Evolutionary conservation across 441 rosid species (phyloP), one percentile per base, ranked within the genome.

Genomic region (Erodium chrysanthum): DNA sequence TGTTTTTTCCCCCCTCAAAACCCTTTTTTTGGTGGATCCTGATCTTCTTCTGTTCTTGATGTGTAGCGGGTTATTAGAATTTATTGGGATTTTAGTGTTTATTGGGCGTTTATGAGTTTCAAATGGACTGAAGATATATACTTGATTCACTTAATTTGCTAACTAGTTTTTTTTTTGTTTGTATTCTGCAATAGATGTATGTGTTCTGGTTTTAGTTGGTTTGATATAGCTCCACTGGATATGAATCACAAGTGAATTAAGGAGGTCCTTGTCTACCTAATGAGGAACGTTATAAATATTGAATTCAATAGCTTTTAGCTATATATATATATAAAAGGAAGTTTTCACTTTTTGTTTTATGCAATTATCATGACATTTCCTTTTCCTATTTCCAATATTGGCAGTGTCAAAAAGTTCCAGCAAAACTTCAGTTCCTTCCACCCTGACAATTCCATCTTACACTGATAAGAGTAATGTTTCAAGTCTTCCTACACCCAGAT

Each of bases 391-490:
- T 37, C 58, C 63, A 74, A 75, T 65, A 65, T 75, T 82, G 78
- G 91, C 82, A 64, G 81, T 81, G 66, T 85, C 96, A 31, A 82
- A 75, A 81, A 68, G 71, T 68, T 81, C 86, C 23, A 75, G 81
- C 75, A 87, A 78, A 79, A 85, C 80, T 67, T 76, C 82, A 22
- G 75, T 76, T 71, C 91, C 84, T 58, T 82, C 91, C 46, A 84
- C 75, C 71, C 76, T 89, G 4, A 79, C 86, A 40, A 82, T 81
- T 61, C 86, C 91, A 23, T 80, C 96, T 66, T 76, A 74, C 63
- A 80, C 81, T 46, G 81, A 66, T 10, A 77, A 64, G 67, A 80
- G 88, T 75, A 77, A 68, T 71, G 74, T 69, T 64, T 84, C 84
- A 58, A 82, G 80, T 80, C 81, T 82, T 79, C 86, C 85, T 2